These are phyloP conservation scores for Saccharomycopsis olivae DNA, from an alignment of 805 yeast species.

Conservation along the genomic window DNA sequence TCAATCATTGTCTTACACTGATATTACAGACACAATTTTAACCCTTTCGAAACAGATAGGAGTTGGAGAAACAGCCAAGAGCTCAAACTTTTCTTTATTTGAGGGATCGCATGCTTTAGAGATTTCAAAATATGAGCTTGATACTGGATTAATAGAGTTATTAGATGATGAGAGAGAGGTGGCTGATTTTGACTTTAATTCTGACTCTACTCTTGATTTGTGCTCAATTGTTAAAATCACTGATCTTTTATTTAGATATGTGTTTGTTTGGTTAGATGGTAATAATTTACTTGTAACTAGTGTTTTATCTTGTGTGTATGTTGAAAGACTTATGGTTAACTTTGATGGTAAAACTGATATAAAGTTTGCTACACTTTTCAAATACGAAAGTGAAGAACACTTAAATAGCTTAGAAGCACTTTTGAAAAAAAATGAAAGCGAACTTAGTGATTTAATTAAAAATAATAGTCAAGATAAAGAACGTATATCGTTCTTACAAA, in stretches of 20 bases:
- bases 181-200: conserved; percentile 7
- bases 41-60: too few relatives aligned
- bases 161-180: conserved; percentile 29
- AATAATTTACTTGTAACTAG: conserved; percentile 61
- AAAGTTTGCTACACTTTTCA: conserved; percentile 13
- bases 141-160: conserved; percentile 58
- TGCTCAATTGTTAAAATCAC: conserved; percentile 39
- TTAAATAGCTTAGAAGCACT: neutral
- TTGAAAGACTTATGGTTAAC: conserved; percentile 44
- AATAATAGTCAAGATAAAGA: conserved; percentile 28
- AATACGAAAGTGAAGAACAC: conserved; percentile 1
- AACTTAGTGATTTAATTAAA: too few relatives aligned
- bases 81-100: conserved; percentile 52
- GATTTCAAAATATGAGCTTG: conserved; percentile 58
- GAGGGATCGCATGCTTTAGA: conserved; percentile 89
- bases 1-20: too few relatives aligned
- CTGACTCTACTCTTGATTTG: conserved; percentile 16
- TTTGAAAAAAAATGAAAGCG: conserved; percentile 4
- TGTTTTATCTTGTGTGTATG: conserved; percentile 62
- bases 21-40: too few relatives aligned
- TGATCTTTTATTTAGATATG: conserved; percentile 41
- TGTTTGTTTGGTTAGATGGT: conserved; percentile 69
- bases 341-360: conserved; percentile 23
- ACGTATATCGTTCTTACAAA: conserved; percentile 41
- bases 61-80: too few relatives aligned